Base-by-base conservation (phyloP, 1,139 yeast genomes). In the Diutina pseudorugosa region DNA sequence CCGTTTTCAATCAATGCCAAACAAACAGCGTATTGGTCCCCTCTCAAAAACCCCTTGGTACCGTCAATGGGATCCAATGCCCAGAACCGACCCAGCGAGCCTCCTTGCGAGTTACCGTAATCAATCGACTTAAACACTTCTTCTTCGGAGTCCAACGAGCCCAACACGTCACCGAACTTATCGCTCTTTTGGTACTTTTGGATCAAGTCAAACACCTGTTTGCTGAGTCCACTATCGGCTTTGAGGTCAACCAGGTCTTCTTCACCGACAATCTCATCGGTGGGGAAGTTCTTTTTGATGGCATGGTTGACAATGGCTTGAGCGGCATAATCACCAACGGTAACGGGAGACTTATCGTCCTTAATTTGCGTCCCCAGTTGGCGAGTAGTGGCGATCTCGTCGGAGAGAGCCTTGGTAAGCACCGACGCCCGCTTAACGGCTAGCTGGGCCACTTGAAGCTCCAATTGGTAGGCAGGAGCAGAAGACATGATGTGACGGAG, bases 41-140 rank as follows among this genome's bases (percentile, higher is more conserved):
- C 95, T 63, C 99, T 76, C 55, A 93, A 72, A 63, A 93, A 93
- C 0, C 99, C 99, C 65, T 91, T 91, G 20, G 99, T 93, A 16
- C 99, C 99, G 64, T 93, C 99, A 57, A 93, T 91, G 40, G 99
- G 99, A 64, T 93, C 99, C 62, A 93, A 71, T 0, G 98, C 96
- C 99, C 99, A 93, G 66, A 87, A 82, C 57, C 98, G 75, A 33
- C 96, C 96, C 50, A 68, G 72, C 42, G 71, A 60, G 3, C 96
- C 95, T 53, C 97, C 97, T 56, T 75, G 63, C 42, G 86, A 85
- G 61, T 79, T 76, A 49, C 98, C 98, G 56, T 74, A 69, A 65
- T 91, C 96, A 57, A 93, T 87, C 47, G 85, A 75, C 11, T 78
- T 73, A 57, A 77, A 77, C 56, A 91, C 76, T 40, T 79, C 76